These are phyloP conservation scores for Abrus pulchellus DNA, from an alignment of 306 rosid species.

Conservation along the genomic window DNA sequence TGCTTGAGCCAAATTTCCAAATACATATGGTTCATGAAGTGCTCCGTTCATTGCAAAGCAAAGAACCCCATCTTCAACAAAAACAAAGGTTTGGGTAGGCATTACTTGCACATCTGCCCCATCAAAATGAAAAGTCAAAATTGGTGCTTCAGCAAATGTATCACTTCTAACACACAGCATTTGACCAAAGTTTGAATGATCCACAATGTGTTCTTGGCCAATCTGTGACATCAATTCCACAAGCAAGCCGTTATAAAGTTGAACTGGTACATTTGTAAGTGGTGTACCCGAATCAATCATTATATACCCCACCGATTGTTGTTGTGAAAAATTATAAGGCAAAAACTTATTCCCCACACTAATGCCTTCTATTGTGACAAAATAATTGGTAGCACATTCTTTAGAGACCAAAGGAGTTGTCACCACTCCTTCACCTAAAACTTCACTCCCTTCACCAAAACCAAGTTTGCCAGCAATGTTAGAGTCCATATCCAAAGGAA, in stretches of 20 bases:
- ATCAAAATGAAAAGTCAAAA: constrained; percentile 50
- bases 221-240: not conserved
- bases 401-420: constrained; percentile 45
- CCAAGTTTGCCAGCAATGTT: not conserved
- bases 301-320: constrained; percentile 40
- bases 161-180: constrained; percentile 6
- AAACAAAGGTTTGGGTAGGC: constrained; percentile 45
- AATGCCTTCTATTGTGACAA: constrained; percentile 50
- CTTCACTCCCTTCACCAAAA: not conserved
- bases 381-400: constrained; percentile 38
- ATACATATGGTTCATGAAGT: constrained; percentile 3
- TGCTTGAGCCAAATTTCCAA: constrained; percentile 52
- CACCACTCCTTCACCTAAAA: constrained; percentile 35
- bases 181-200: no score
- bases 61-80: constrained; percentile 41
- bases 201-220: not conserved
- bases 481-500: not conserved
- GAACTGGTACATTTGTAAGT: not conserved
- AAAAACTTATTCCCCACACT: constrained; percentile 50
- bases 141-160: constrained; percentile 32
- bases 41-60: constrained; percentile 49
- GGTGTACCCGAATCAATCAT: constrained; percentile 56
- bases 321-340: constrained; percentile 35
- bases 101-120: constrained; percentile 37
- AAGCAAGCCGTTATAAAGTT: not conserved